Base-by-base conservation (phyloP, 768 basidiomycete species). In the Phaffia tasmanica region DNA sequence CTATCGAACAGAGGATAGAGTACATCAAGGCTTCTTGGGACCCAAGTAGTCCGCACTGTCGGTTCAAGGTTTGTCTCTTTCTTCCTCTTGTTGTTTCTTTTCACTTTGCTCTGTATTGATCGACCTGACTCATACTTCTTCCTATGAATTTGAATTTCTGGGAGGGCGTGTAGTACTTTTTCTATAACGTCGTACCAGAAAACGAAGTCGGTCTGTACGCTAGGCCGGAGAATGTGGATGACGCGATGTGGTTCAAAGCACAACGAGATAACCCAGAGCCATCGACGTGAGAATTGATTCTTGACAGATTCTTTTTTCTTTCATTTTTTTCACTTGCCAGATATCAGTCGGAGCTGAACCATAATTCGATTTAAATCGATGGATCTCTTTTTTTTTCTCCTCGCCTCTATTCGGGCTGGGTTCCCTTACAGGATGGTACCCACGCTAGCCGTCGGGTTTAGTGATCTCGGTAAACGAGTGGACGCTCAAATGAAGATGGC, bases 231-330 rank as follows among this genome's bases (percentile, higher is more conserved):
- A 71, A 65, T 7, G 75, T 73, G 42, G 75, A 76, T 70, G 74
- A 76, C 27, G 72, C 70, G 6, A 72, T 73, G 35, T 76, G 75
- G 75, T 70, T 63, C 42, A 73, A 72, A 55, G 74, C 75, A 4
- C 47, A 71, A 57, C 61, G 75, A 48, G 74, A 74, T 61, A 76
- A 76, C 57, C 75, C 75, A 6, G 74, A 76, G 64, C 75, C 74
- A 1, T 63, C 67, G 15, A 68, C 61, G 75, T 76, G 60, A 68
- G 73, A 60, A n/a, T 7, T 29, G 19, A 8, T 35, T 29, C 4
- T 3, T 9, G 2, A 32, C 63, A 59, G 49, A 42, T 64, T 18
- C 27, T 55, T 11, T 25, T 8, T 62, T 29, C 42, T 29, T 46
- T 48, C 27, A 32, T 29, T 27, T 9, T 51, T 6, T 5, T 18